These are phyloP conservation scores for Aurifilum marmelostoma DNA, from an alignment of 2,329 filamentous ascomycete genomes.

Conservation along the genomic window DNA sequence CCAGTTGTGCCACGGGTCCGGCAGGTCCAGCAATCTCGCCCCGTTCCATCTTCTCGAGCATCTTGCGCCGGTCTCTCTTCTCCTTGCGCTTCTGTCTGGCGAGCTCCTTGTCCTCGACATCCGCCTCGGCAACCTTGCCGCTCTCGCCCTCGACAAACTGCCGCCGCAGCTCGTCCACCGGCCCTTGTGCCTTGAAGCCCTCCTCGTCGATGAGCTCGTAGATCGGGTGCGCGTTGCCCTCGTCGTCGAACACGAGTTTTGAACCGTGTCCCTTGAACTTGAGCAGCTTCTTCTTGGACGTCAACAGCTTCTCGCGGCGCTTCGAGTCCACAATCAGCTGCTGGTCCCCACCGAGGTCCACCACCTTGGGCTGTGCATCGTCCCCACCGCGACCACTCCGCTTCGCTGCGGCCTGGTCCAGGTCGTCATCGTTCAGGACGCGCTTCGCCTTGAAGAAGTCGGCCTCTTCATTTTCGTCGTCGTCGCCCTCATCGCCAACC, in stretches of 20 bases:
- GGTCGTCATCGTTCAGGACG: constrained; percentile 73
- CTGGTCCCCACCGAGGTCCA: constrained; percentile 70
- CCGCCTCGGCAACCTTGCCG: constrained; percentile 71
- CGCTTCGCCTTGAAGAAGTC: constrained; percentile 88
- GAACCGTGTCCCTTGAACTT: constrained; percentile 86
- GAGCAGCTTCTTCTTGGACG: constrained; percentile 90
- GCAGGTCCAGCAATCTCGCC: constrained; percentile 41
- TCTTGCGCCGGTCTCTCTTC: constrained; percentile 75
- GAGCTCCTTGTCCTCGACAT: constrained; percentile 80
- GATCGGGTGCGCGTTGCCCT: constrained; percentile 79
- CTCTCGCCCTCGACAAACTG: constrained; percentile 79
- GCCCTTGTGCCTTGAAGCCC: constrained; percentile 74
- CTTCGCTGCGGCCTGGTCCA: constrained; percentile 52
- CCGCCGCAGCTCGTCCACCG: constrained; percentile 74
- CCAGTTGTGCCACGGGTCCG: constrained; percentile 37
- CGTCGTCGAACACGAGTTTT: constrained; percentile 90
- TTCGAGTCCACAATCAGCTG: constrained; percentile 90
- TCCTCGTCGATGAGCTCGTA: constrained; percentile 90
- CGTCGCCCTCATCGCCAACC: constrained; percentile 54
- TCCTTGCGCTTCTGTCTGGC: constrained; percentile 78
- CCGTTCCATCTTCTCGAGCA: constrained; percentile 60
- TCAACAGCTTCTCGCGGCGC: constrained; percentile 91
- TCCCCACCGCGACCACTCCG: constrained; percentile 45
- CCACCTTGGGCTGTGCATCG: constrained; percentile 55
- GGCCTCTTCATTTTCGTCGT: constrained; percentile 62